These are phyloP conservation scores for Fagus crenata DNA, from an alignment of 306 rosid genomes.

Conservation along the genomic window DNA sequence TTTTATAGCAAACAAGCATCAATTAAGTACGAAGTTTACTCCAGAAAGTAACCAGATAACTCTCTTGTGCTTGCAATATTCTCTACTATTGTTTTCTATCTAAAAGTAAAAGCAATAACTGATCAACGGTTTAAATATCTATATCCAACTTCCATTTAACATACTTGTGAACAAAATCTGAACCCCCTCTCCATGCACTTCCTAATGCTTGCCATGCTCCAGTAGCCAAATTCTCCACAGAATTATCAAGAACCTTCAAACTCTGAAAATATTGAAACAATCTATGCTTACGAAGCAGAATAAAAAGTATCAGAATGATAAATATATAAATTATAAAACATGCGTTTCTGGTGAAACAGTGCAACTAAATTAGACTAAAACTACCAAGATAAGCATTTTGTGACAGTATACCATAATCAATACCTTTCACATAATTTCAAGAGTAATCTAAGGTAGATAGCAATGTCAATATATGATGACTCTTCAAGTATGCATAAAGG, in stretches of 20 bases:
- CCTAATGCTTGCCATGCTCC: slow-evolving; percentile 97
- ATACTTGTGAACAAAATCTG: slow-evolving; percentile 74
- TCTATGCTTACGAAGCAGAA: slow-evolving; percentile 8
- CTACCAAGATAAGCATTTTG: background rate
- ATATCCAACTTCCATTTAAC: slow-evolving; percentile 28
- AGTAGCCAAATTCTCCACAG: slow-evolving; percentile 90
- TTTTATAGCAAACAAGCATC: slow-evolving; percentile 13
- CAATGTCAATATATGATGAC: background rate
- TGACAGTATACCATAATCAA: background rate
- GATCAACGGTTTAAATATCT: slow-evolving; percentile 5
- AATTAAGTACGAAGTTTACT: slow-evolving; percentile 5
- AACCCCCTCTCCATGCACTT: slow-evolving; percentile 83
- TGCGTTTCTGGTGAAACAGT: background rate
- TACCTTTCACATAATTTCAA: background rate
- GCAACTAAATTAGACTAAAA: slow-evolving; percentile 1
- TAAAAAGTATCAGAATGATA: background rate
- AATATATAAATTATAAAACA: background rate
- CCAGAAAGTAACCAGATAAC: slow-evolving; percentile 11
- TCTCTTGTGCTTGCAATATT: background rate
- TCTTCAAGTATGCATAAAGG: background rate
- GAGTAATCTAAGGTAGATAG: background rate
- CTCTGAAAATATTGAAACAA: slow-evolving; percentile 48
- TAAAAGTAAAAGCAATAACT: background rate
- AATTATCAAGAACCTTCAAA: slow-evolving; percentile 79
- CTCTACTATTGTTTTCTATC: background rate